These are phyloP conservation scores for Solanum infundibuliforme DNA, from an alignment of 257 asterid genomes.

Conservation along the genomic window DNA sequence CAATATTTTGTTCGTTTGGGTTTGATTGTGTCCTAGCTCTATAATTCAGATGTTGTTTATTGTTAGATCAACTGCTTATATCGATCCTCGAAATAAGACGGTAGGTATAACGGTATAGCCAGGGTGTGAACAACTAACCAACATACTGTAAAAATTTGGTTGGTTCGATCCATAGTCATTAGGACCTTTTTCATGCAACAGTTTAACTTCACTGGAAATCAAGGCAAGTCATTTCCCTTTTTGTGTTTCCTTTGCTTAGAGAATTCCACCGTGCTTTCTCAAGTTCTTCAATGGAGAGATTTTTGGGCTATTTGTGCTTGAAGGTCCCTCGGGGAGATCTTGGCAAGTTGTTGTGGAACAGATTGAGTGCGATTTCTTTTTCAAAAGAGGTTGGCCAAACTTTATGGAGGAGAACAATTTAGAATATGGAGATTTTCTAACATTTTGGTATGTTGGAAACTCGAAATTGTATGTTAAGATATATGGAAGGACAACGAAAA, in stretches of 20 bases:
- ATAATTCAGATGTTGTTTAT: too few relatives aligned
- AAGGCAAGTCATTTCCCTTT: too few relatives aligned
- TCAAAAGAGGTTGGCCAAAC: background rate
- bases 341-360: background rate
- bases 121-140: background rate
- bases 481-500: too few relatives aligned
- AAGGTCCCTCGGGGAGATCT: background rate
- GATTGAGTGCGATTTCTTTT: background rate
- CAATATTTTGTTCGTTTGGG: too few relatives aligned
- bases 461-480: too few relatives aligned
- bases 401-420: background rate
- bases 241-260: background rate
- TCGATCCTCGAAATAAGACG: too few relatives aligned
- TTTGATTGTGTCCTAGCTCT: too few relatives aligned
- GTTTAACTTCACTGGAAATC: too few relatives aligned
- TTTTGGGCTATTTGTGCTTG: background rate
- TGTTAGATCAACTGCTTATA: too few relatives aligned
- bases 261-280: background rate
- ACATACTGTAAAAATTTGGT: background rate
- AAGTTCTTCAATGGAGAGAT: background rate
- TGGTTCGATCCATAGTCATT: background rate
- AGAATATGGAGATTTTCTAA: background rate
- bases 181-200: background rate
- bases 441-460: background rate
- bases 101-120: too few relatives aligned